Conservation (phyloP, 192 early-diverging fungal genomes). For the Piromyces finnis region DNA sequence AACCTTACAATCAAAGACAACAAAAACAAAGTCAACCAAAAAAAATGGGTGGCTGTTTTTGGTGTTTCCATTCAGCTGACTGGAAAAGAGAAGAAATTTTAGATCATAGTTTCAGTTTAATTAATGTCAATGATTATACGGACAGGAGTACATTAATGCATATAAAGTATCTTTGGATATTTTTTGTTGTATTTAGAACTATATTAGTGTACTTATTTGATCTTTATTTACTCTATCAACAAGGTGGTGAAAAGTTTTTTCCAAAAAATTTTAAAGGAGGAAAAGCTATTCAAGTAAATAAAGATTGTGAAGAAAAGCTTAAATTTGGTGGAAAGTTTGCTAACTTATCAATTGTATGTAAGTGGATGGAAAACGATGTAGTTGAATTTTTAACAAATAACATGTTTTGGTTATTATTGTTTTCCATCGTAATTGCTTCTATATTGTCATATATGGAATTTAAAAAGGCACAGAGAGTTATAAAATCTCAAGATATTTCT, state of each 20-base stretch:
- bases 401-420: background rate
- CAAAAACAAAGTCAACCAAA: background rate
- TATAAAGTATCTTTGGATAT: slow-evolving; percentile 33
- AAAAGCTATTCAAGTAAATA: too few relatives aligned
- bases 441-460: slow-evolving; percentile 18
- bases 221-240: too few relatives aligned
- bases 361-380: too few relatives aligned
- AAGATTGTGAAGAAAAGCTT: too few relatives aligned
- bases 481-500: slow-evolving; percentile 52
- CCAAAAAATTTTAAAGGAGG: too few relatives aligned
- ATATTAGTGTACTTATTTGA: slow-evolving; percentile 65
- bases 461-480: slow-evolving; percentile 40
- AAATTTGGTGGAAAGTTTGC: too few relatives aligned
- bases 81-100: slow-evolving; percentile 62
- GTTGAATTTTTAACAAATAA: background rate
- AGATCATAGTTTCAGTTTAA: slow-evolving; percentile 79
- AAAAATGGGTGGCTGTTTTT: background rate
- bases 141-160: background rate
- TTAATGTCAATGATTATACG: slow-evolving; percentile 60
- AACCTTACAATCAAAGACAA: background rate
- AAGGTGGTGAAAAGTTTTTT: too few relatives aligned
- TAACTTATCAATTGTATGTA: too few relatives aligned
- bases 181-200: slow-evolving; percentile 45
- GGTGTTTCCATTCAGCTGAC: slow-evolving; percentile 12
- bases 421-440: background rate